phyloP scores from a whole-genome alignment of 305 asterid genomes.

The Fraxinus ornus region DNA sequence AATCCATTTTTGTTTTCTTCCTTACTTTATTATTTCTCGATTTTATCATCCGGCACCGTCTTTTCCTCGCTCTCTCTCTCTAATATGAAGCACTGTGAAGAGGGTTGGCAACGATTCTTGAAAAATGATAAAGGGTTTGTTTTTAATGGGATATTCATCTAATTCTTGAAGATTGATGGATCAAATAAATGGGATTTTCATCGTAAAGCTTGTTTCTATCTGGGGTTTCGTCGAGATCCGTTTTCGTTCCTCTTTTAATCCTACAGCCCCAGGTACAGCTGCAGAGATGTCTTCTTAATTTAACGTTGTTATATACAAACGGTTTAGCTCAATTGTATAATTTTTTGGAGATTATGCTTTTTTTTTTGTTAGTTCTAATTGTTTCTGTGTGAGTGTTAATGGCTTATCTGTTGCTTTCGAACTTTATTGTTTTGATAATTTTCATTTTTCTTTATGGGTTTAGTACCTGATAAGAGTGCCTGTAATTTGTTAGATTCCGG shows the following conservation, averaged over 20 bases:
- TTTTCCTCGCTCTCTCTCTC: slow-evolving; percentile 20
- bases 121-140: slow-evolving; percentile 14
- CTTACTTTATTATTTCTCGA: slow-evolving; percentile 22
- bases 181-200: slow-evolving; percentile 32
- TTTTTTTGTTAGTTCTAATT: slow-evolving; percentile 13
- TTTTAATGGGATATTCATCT: slow-evolving; percentile 20
- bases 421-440: slow-evolving; percentile 8
- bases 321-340: slow-evolving; percentile 7
- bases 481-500: not conserved
- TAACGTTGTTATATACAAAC: slow-evolving; percentile 1
- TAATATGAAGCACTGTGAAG: slow-evolving; percentile 43
- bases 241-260: slow-evolving; percentile 26
- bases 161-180: slow-evolving; percentile 33
- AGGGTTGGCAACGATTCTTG: slow-evolving; percentile 42
- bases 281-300: slow-evolving; percentile 28
- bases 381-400: not conserved
- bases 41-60: slow-evolving; percentile 16
- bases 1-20: slow-evolving; percentile 14
- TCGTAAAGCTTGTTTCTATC: slow-evolving; percentile 32
- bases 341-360: not conserved
- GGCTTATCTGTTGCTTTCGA: not conserved
- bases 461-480: not conserved
- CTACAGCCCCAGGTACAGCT: slow-evolving; percentile 30
- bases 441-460: not conserved
- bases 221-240: slow-evolving; percentile 57